Percentiles rank a stretch among this genome's conserved stretches.
phyloP scores from a whole-genome alignment of 768 basidiomycete species.

The Calocybe cyanea region DNA sequence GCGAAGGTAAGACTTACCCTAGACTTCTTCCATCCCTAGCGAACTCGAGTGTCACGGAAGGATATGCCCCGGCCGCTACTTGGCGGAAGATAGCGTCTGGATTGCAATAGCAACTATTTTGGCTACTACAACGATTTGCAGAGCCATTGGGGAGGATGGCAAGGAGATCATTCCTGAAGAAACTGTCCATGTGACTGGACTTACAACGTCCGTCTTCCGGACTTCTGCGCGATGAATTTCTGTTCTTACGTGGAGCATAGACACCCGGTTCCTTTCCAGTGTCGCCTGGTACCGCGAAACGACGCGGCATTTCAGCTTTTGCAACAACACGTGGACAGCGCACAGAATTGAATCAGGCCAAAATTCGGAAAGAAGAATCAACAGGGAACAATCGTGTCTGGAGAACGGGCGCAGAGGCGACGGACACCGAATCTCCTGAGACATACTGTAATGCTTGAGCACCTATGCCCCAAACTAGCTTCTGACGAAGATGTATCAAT shows the following conservation, averaged over 20 bases:
- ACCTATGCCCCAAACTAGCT: too few species aligned
- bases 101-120: constrained; percentile 18
- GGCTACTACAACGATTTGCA: constrained; percentile 29
- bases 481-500: too few species aligned
- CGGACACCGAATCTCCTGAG: too few species aligned
- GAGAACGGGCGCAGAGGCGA: too few species aligned
- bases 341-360: too few species aligned
- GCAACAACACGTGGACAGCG: too few species aligned
- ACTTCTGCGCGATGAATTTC: not conserved
- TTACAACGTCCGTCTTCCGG: not conserved
- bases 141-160: constrained; percentile 28
- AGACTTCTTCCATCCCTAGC: not conserved
- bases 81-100: constrained; percentile 40
- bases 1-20: constrained; percentile 15
- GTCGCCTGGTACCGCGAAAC: not conserved
- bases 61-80: constrained; percentile 37
- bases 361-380: too few species aligned
- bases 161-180: constrained; percentile 28
- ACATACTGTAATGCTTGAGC: too few species aligned
- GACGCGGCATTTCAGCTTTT: too few species aligned
- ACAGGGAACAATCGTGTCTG: too few species aligned
- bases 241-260: not conserved
- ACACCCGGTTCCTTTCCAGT: not conserved
- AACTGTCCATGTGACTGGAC: not conserved
- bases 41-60: constrained; percentile 2